Percentiles rank a stretch among this genome's conserved stretches.
Conservation (phyloP, 305 asterid genomes). For the Withania somnifera region DNA sequence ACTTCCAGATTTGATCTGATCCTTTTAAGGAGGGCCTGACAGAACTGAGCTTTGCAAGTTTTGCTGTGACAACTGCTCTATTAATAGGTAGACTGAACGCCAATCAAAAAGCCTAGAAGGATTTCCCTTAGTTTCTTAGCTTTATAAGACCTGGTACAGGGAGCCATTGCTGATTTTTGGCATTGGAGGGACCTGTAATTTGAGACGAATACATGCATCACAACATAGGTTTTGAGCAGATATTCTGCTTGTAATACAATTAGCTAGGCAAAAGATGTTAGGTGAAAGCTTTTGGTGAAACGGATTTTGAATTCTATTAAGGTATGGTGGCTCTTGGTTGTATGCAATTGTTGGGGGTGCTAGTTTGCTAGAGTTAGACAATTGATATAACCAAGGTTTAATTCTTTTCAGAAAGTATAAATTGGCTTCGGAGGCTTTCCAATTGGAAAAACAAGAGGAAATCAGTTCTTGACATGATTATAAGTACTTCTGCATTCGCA, state of each 20-base stretch:
- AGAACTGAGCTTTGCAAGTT: background rate
- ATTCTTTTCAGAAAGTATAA: background rate
- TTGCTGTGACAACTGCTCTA: background rate
- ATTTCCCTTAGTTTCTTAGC: background rate
- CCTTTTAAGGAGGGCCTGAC: background rate
- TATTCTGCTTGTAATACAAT: background rate
- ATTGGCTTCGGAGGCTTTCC: background rate
- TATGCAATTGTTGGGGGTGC: background rate
- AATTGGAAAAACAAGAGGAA: background rate
- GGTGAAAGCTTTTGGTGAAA: background rate
- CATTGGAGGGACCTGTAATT: background rate
- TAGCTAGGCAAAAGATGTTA: background rate
- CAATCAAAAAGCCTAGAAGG: background rate
- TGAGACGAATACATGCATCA: background rate
- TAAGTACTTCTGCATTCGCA: background rate
- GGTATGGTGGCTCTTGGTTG: background rate
- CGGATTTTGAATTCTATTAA: background rate
- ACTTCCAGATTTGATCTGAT: background rate
- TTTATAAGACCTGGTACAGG: background rate
- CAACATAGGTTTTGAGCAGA: background rate
- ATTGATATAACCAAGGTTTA: background rate
- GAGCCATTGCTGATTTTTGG: background rate
- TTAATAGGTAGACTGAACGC: background rate
- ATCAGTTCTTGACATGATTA: background rate
- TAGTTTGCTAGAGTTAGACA: background rate